A percentile compares a stretch with the other conserved stretches of the same genome.
Conservation (phyloP, 768 basidiomycete species). For the Rhizopogon vulgaris region DNA sequence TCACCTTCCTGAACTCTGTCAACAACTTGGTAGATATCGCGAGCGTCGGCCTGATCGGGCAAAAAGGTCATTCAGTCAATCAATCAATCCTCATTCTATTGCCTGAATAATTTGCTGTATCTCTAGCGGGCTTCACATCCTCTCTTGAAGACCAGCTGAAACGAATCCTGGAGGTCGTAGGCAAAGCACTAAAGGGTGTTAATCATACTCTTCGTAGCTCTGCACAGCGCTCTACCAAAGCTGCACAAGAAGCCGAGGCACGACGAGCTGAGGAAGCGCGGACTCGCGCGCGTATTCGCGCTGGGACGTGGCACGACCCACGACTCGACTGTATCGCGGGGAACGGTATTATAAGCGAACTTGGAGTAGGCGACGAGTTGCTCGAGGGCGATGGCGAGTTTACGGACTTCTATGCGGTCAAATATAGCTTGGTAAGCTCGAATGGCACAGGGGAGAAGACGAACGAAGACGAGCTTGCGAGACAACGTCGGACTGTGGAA, state of each 20-base stretch:
- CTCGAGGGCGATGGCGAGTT: conserved; percentile 29
- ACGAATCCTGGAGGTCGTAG: conserved; percentile 76
- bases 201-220: conserved; percentile 41
- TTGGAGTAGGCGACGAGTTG: conserved; percentile 76
- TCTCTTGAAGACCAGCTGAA: conserved; percentile 79
- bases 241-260: conserved; percentile 31
- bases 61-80: conserved; percentile 65
- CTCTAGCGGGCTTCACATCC: conserved; percentile 71
- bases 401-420: conserved; percentile 11
- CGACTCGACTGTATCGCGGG: conserved; percentile 81
- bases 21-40: conserved; percentile 88
- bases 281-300: conserved; percentile 41
- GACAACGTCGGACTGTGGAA: conserved; percentile 27
- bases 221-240: conserved; percentile 33
- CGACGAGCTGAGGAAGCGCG: conserved; percentile 31
- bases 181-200: conserved; percentile 62
- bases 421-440: conserved; percentile 3
- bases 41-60: conserved; percentile 89
- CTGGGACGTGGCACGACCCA: conserved; percentile 83
- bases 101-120: background rate
- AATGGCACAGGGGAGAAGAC: conserved; percentile 17
- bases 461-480: conserved; percentile 25
- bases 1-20: conserved; percentile 77
- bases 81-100: background rate
- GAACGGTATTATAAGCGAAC: conserved; percentile 79